Percentiles rank a stretch among this genome's conserved stretches.
phyloP scores from a whole-genome alignment of 768 basidiomycete genomes.

The Boletus fagicola region DNA sequence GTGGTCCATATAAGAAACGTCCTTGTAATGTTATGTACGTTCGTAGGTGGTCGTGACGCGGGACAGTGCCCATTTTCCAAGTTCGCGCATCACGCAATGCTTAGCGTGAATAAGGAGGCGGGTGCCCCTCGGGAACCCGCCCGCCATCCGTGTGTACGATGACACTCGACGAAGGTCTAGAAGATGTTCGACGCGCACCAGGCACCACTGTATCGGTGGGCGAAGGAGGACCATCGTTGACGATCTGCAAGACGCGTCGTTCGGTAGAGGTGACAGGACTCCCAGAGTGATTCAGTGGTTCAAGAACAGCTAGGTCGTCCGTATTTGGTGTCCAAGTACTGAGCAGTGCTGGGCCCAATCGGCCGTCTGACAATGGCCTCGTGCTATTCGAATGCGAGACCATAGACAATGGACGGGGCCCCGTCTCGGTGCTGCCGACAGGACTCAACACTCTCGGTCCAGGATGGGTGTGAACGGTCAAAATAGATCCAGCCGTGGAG shows the following conservation, averaged over 20 bases:
- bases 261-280: conserved; percentile 22
- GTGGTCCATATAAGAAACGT: conserved; percentile 17
- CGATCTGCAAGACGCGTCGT: conserved; percentile 29
- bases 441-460: conserved; percentile 8
- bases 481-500: conserved; percentile 44
- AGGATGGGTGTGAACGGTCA: conserved; percentile 29
- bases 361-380: conserved; percentile 5
- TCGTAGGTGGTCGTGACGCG: conserved; percentile 15
- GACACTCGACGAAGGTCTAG: conserved; percentile 9
- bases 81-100: background rate
- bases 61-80: conserved; percentile 3
- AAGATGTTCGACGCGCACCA: background rate
- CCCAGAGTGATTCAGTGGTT: conserved; percentile 19
- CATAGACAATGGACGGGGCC: conserved; percentile 24
- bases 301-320: conserved; percentile 20
- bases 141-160: conserved; percentile 32
- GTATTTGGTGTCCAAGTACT: conserved; percentile 18
- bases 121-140: conserved; percentile 8
- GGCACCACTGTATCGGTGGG: conserved; percentile 14
- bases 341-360: conserved; percentile 1
- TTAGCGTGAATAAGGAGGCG: conserved; percentile 28
- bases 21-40: conserved; percentile 9
- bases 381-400: conserved; percentile 16
- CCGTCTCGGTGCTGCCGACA: conserved; percentile 5
- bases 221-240: conserved; percentile 25